phyloP scores from a whole-genome alignment of 495 filamentous ascomycete genomes.

The Neurospora sp. region DNA sequence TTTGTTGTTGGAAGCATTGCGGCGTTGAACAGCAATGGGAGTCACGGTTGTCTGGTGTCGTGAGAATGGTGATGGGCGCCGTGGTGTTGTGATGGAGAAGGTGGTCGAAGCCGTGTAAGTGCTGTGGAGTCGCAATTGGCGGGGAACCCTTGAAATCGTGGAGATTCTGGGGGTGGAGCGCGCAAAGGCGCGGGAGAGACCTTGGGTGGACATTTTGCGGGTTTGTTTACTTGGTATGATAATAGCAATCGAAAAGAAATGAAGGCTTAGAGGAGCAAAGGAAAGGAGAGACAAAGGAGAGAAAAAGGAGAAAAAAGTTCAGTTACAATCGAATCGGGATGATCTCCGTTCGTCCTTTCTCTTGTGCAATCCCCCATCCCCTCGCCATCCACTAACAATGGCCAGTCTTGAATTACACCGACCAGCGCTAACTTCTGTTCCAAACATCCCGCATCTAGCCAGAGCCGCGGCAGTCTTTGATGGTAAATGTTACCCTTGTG shows the following conservation, averaged over 20 bases:
- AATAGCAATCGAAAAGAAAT: neutral
- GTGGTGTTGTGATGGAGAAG: neutral
- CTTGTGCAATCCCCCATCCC: neutral
- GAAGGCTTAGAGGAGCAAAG: neutral
- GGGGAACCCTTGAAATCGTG: constrained; percentile 1
- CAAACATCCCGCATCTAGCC: neutral
- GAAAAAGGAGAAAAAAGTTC: neutral
- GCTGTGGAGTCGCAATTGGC: constrained; percentile 4
- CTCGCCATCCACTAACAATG: neutral
- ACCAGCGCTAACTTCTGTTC: neutral
- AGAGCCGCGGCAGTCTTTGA: neutral
- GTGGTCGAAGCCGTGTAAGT: constrained; percentile 1
- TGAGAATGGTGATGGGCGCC: constrained; percentile 1
- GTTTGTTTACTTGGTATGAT: neutral
- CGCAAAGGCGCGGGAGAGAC: constrained; percentile 19
- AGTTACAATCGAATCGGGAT: neutral
- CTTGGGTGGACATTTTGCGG: constrained; percentile 18
- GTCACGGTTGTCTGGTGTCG: neutral
- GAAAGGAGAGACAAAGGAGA: neutral
- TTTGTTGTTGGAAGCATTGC: constrained; percentile 52
- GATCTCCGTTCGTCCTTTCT: neutral
- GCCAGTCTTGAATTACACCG: neutral
- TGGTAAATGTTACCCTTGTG: neutral
- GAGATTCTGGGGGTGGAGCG: constrained; percentile 15
- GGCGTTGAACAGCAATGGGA: constrained; percentile 6